Conservation (phyloP, 1,284 basidiomycete species). For the Earliella scabrosa region DNA sequence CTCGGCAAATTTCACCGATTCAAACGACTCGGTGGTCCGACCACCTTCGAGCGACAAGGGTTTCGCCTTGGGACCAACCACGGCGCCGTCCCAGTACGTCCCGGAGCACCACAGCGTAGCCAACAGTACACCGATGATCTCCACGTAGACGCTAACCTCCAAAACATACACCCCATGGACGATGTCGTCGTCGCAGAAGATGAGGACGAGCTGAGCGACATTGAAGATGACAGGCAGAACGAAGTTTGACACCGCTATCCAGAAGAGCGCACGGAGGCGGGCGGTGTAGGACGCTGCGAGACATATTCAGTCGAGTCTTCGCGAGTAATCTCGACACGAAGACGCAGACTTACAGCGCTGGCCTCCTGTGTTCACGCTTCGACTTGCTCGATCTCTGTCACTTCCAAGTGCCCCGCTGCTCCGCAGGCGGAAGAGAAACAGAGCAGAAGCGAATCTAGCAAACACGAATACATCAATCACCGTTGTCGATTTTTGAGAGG, state of each 20-base stretch:
- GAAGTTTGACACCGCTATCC: conserved; percentile 36
- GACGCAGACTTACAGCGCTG: neutral
- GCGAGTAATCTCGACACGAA: no score
- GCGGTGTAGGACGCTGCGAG: neutral
- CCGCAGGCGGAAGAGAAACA: no score
- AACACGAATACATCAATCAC: no score
- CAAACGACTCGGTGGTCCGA: no score
- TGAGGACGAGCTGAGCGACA: conserved; percentile 30
- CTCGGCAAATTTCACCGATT: no score
- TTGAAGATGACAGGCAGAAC: conserved; percentile 35
- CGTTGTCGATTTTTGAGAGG: no score
- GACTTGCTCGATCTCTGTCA: neutral
- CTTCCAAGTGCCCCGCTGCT: no score
- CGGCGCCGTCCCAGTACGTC: neutral
- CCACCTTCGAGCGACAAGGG: no score
- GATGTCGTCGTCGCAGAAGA: conserved; percentile 10
- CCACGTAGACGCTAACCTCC: conserved; percentile 21
- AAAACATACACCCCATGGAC: conserved; percentile 15
- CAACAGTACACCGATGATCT: conserved; percentile 28
- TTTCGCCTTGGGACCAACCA: no score
- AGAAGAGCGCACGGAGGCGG: conserved; percentile 26
- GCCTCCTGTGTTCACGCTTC: neutral
- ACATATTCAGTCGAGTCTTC: no score
- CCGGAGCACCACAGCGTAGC: conserved; percentile 25
- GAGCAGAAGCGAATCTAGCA: no score